Base-by-base conservation (phyloP, 2,329 filamentous ascomycete genomes). In the Escovopsis weberi region DNA sequence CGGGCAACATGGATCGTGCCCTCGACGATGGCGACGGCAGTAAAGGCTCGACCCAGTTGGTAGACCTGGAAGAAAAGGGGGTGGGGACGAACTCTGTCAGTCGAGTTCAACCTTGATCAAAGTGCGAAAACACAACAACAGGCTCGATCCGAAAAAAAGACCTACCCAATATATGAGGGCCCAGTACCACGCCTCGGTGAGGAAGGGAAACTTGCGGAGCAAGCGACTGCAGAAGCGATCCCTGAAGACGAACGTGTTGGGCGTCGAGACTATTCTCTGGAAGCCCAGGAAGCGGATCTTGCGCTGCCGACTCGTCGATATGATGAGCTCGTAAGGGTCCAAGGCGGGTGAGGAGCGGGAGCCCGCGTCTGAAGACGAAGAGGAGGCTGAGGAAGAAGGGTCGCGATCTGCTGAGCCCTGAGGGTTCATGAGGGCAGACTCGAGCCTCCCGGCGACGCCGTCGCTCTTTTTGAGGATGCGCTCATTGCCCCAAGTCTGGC, bases 161-260 rank as follows among this genome's bases (percentile, higher is more conserved):
- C 72, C 52, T 69, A 84, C 80, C 80, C 81, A 85, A 63, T 85
- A 85, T 40, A 85, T 78, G 48, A 84, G 62, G 3, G 77, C 75
- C 81, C 81, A 85, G 52, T 85, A 85, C 80, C 80, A 85, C 35
- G 74, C 79, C 59, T 86, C 82, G 1, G 78, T 77, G 26, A 85
- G 58, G 55, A 86, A 86, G 0, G 82, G 82, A 49, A 83, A 75
- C 53, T 74, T 79, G 44, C 68, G 68, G 12, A 85, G 67, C 33
- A 85, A 50, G 4, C 80, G 68, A 43, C 57, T 59, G 8, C 53
- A 40, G 12, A 58, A 40, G 12, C 57, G 53, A 40, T 59, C 56
- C 42, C 58, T 52, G 43, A 59, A 59, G 36, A 58, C 48, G 12
- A 53, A 45, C 3, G 57, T 59, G 39, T 59, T 61, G 33, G 59